Conservation (phyloP, 2,329 filamentous ascomycete species). For the Elsinoe necatrix region DNA sequence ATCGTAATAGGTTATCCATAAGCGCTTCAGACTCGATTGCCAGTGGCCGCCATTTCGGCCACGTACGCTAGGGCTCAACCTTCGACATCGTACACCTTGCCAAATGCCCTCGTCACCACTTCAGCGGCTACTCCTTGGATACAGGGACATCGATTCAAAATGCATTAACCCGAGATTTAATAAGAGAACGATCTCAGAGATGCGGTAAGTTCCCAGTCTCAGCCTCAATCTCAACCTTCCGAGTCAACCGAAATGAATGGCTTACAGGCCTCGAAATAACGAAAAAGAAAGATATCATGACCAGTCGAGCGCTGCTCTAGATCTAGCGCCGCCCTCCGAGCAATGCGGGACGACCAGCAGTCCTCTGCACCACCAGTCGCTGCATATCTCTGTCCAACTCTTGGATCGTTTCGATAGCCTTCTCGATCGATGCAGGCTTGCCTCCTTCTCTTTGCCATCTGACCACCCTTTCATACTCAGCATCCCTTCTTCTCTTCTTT, state of each 20-base stretch:
- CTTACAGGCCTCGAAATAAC: not conserved
- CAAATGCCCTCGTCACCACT: not conserved
- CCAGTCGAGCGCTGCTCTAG: not conserved
- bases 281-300: not conserved
- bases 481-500: conserved; percentile 65
- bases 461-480: conserved; percentile 64
- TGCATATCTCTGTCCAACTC: conserved; percentile 61
- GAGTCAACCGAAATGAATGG: not conserved
- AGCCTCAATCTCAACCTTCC: not conserved
- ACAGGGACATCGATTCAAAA: not conserved
- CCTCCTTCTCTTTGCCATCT: conserved; percentile 68
- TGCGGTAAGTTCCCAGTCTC: not conserved
- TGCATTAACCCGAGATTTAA: not conserved
- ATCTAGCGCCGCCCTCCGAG: not conserved
- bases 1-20: not conserved
- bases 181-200: not conserved
- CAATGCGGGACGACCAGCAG: not conserved
- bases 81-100: not conserved
- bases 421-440: conserved; percentile 54
- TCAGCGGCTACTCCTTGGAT: conserved; percentile 7
- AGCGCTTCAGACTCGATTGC: not conserved
- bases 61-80: not conserved
- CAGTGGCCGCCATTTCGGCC: not conserved
- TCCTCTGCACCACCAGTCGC: conserved; percentile 40
- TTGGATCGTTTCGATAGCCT: conserved; percentile 64